Percentiles rank a stretch among this genome's conserved stretches.
These are phyloP conservation scores for Colletotrichum agaves DNA, from an alignment of 2,329 filamentous ascomycete species.

Conservation along the genomic window DNA sequence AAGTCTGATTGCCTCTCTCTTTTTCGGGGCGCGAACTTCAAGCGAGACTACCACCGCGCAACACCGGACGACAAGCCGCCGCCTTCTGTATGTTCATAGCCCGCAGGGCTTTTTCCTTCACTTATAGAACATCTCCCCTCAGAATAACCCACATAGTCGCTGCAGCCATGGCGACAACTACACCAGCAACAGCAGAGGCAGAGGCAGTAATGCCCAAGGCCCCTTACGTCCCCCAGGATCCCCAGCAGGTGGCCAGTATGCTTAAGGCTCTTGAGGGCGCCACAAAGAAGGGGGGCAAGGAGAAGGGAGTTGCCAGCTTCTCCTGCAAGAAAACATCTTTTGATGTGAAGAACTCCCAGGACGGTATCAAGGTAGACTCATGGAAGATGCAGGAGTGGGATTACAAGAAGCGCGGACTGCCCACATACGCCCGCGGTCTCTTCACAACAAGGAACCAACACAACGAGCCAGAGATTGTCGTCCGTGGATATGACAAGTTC, in stretches of 20 bases:
- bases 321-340: constrained; percentile 86
- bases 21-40: background rate
- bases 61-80: background rate
- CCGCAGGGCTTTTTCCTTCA: constrained; percentile 17
- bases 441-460: constrained; percentile 82
- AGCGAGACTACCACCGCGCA: constrained; percentile 9
- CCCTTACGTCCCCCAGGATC: constrained; percentile 77
- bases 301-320: constrained; percentile 64
- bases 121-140: constrained; percentile 20
- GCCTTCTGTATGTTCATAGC: constrained; percentile 19
- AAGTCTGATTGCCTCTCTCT: background rate
- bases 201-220: constrained; percentile 52
- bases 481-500: constrained; percentile 98
- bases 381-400: constrained; percentile 97
- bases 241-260: constrained; percentile 73
- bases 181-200: constrained; percentile 14
- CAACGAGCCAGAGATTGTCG: constrained; percentile 79
- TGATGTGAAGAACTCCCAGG: constrained; percentile 68
- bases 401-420: constrained; percentile 87
- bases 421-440: constrained; percentile 91
- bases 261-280: constrained; percentile 70
- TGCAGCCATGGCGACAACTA: constrained; percentile 22
- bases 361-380: constrained; percentile 79
- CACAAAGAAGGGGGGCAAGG: constrained; percentile 64
- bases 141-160: constrained; percentile 6